These are phyloP conservation scores for Diaporthe citri DNA, from an alignment of 2,329 filamentous ascomycete species.

Conservation along the genomic window DNA sequence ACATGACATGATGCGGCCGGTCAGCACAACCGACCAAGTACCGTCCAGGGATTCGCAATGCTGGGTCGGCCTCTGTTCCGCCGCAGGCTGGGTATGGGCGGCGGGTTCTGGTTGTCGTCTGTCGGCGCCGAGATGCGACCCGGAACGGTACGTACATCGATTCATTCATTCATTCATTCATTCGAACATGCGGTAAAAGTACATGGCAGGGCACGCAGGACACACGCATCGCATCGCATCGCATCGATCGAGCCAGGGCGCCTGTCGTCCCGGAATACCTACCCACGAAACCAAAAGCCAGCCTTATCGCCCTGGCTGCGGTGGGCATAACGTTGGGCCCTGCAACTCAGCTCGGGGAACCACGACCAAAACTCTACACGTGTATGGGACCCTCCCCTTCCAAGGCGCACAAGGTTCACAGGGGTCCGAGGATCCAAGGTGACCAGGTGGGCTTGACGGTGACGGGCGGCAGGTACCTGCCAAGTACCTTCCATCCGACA, in stretches of 20 bases:
- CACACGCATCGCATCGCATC: background rate
- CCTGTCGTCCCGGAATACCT: slow-evolving; percentile 6
- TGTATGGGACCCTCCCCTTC: background rate
- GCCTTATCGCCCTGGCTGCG: slow-evolving; percentile 22
- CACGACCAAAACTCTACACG: slow-evolving; percentile 4
- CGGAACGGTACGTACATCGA: background rate
- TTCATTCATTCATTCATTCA: background rate
- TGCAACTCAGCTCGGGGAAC: slow-evolving; percentile 26
- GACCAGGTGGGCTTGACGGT: background rate
- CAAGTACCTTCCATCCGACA: slow-evolving; percentile 9
- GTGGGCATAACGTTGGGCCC: slow-evolving; percentile 30
- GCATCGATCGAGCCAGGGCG: slow-evolving; percentile 23
- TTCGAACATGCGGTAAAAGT: background rate
- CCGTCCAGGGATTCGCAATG: slow-evolving; percentile 6
- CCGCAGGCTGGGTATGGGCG: background rate
- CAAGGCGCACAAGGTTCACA: slow-evolving; percentile 14
- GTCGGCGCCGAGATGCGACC: background rate
- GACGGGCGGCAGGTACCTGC: background rate
- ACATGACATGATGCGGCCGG: slow-evolving; percentile 19
- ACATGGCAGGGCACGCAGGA: background rate
- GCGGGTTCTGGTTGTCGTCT: background rate
- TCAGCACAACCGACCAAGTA: background rate
- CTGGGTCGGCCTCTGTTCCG: slow-evolving; percentile 18
- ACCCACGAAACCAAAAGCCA: slow-evolving; percentile 32
- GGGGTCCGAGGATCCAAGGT: slow-evolving; percentile 9